Evolutionary conservation across 2,329 filamentous ascomycete genomes (phyloP).

Genomic region (Parastagonospora avenae): DNA sequence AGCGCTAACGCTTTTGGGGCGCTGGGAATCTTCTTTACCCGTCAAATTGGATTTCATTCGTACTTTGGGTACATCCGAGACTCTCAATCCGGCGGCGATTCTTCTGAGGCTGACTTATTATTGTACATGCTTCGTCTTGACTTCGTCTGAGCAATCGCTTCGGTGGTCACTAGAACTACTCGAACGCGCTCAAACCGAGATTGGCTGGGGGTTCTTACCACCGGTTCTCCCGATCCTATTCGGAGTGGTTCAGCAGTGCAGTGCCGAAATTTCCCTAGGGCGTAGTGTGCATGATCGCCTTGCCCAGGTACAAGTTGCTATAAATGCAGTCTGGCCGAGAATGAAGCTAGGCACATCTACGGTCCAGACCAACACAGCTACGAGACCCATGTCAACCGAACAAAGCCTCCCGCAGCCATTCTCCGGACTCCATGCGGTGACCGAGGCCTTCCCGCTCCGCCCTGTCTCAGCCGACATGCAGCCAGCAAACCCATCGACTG

Average conservation of each 20-base stretch:
- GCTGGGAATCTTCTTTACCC: slow-evolving; percentile 42
- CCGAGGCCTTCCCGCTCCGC: slow-evolving; percentile 11
- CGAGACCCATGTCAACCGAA: slow-evolving; percentile 12
- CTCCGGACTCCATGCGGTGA: background rate
- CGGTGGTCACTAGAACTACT: slow-evolving; percentile 27
- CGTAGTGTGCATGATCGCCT: slow-evolving; percentile 21
- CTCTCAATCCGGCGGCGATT: slow-evolving; percentile 31
- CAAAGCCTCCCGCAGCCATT: slow-evolving; percentile 1
- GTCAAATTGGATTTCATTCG: slow-evolving; percentile 27
- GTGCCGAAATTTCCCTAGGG: slow-evolving; percentile 16
- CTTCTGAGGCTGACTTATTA: slow-evolving; percentile 37
- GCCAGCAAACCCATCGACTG: slow-evolving; percentile 6
- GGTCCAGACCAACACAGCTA: slow-evolving; percentile 27
- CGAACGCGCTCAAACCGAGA: slow-evolving; percentile 26
- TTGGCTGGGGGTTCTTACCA: slow-evolving; percentile 33
- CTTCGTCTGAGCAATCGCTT: slow-evolving; percentile 25
- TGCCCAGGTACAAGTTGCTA: slow-evolving; percentile 19
- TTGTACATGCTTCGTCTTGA: slow-evolving; percentile 26
- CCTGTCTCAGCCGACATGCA: slow-evolving; percentile 17
- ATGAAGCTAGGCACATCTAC: background rate
- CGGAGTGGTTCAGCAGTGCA: slow-evolving; percentile 22
- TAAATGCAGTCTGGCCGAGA: slow-evolving; percentile 16
- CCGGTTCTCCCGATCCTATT: slow-evolving; percentile 34
- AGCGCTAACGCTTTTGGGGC: slow-evolving; percentile 42
- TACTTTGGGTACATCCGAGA: slow-evolving; percentile 12